These are phyloP conservation scores for Euphorbia schlechtendalii DNA, from an alignment of 441 rosid genomes.

Conservation along the genomic window DNA sequence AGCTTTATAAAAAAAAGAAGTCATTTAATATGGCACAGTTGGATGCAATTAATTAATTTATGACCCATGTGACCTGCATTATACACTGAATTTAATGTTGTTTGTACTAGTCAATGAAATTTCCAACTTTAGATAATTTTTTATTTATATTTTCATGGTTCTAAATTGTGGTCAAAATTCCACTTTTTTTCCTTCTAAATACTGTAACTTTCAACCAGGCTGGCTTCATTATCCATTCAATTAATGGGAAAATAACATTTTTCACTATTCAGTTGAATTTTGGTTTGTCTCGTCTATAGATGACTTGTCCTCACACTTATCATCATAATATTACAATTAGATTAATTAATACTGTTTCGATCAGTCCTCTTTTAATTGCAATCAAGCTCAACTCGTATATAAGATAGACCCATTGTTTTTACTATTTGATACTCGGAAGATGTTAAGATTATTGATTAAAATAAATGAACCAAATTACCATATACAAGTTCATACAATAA, in stretches of 20 bases:
- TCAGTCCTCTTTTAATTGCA: not conserved
- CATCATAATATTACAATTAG: no score
- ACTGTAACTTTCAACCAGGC: conserved; percentile 27
- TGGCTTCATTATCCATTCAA: conserved; percentile 29
- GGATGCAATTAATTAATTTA: conserved; percentile 22
- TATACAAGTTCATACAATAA: no score
- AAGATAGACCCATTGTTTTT: not conserved
- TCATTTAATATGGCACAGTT: conserved; percentile 27
- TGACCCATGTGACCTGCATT: conserved; percentile 33
- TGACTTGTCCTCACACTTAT: conserved; percentile 1
- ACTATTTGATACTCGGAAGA: not conserved
- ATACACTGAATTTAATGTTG: conserved; percentile 26
- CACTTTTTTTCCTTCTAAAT: not conserved
- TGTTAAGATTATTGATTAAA: not conserved
- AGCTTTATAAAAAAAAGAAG: not conserved
- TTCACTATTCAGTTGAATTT: not conserved
- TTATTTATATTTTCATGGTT: not conserved
- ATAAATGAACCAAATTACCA: not conserved
- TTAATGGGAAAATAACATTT: conserved; percentile 24
- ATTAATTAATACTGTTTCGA: not conserved
- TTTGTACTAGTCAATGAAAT: not conserved
- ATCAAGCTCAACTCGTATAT: not conserved
- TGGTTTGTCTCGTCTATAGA: not conserved
- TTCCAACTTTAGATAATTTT: not conserved
- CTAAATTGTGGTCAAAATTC: conserved; percentile 22